Conservation (phyloP, 805 yeast genomes). For the Metschnikowia corniflorae region DNA sequence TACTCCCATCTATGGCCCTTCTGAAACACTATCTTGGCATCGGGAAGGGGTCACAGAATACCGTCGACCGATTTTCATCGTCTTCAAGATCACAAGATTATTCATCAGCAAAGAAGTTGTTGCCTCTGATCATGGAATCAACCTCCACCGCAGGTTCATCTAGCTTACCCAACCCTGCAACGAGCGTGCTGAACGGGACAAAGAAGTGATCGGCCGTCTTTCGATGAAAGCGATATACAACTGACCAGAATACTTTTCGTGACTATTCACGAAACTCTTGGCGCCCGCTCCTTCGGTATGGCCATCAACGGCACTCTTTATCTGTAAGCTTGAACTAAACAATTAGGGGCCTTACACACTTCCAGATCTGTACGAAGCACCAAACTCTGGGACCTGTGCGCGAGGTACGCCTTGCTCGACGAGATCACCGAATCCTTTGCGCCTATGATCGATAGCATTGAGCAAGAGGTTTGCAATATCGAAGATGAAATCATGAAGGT, state of each 20-base stretch:
- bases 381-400: too few relatives aligned
- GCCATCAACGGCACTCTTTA: slow-evolving; percentile 96
- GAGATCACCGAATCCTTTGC: slow-evolving; percentile 97
- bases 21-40: slow-evolving; percentile 36
- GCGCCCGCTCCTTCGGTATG: slow-evolving; percentile 97
- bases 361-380: too few relatives aligned
- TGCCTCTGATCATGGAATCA: slow-evolving; percentile 84
- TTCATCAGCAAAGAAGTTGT: slow-evolving; percentile 78
- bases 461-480: slow-evolving; percentile 86
- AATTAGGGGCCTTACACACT: slow-evolving; percentile 69
- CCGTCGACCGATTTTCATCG: slow-evolving; percentile 14
- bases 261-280: slow-evolving; percentile 89
- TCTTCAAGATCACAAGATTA: slow-evolving; percentile 47
- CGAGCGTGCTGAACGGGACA: slow-evolving; percentile 95
- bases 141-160: slow-evolving; percentile 76
- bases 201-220: slow-evolving; percentile 98
- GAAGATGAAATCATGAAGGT: slow-evolving; percentile 86
- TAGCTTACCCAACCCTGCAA: slow-evolving; percentile 79
- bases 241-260: slow-evolving; percentile 74
- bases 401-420: slow-evolving; percentile 93
- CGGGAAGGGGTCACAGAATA: slow-evolving; percentile 36
- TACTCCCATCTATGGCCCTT: slow-evolving; percentile 48
- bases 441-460: slow-evolving; percentile 91
- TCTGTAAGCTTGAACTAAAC: slow-evolving; percentile 99
- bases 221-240: slow-evolving; percentile 92